phyloP scores from a whole-genome alignment of 768 basidiomycete species.

The Leccinum arenicola region DNA sequence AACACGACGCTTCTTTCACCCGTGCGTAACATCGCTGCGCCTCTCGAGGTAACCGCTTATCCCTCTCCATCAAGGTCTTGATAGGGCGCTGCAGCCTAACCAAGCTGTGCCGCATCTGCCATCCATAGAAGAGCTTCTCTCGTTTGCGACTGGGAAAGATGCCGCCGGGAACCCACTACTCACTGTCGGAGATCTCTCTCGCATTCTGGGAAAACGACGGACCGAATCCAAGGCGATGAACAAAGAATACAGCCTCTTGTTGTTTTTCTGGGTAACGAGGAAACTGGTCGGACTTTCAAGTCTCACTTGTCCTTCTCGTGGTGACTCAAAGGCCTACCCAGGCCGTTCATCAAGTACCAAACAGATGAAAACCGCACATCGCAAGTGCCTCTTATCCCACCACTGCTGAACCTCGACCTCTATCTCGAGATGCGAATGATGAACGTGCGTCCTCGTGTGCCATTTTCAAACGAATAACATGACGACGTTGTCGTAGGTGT shows the following conservation, averaged over 20 bases:
- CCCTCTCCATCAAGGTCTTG: constrained; percentile 44
- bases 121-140: constrained; percentile 55
- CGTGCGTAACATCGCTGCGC: constrained; percentile 14
- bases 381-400: constrained; percentile 75
- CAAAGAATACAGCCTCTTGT: constrained; percentile 48
- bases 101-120: constrained; percentile 51
- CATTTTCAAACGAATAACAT: neutral
- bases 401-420: constrained; percentile 83
- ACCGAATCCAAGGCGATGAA: constrained; percentile 53
- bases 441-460: constrained; percentile 45
- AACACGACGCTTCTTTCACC: constrained; percentile 26
- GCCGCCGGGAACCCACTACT: constrained; percentile 44
- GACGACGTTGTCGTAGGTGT: constrained; percentile 51
- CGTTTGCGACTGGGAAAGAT: constrained; percentile 57
- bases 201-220: constrained; percentile 57
- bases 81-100: constrained; percentile 43
- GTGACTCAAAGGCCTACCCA: constrained; percentile 71
- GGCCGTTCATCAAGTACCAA: constrained; percentile 93
- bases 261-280: no score
- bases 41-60: neutral
- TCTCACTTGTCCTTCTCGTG: no score
- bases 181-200: constrained; percentile 58
- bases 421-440: constrained; percentile 95
- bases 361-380: constrained; percentile 80
- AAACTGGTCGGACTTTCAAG: no score